phyloP scores from a whole-genome alignment of 805 yeast species.

The Henningerozyma blattae region DNA sequence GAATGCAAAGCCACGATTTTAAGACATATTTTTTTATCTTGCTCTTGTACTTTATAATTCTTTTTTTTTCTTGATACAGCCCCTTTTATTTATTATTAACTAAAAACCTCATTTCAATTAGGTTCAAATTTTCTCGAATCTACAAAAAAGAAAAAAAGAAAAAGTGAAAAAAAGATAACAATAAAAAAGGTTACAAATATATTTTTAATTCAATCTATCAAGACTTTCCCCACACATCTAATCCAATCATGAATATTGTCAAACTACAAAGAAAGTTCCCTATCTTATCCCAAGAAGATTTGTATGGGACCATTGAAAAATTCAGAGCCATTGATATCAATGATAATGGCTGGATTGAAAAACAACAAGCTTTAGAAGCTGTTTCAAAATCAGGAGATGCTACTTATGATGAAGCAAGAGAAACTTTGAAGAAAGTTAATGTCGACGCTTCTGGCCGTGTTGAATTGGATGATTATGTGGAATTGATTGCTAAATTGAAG shows the following conservation, averaged over 20 bases:
- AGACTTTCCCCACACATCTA: constrained; percentile 27
- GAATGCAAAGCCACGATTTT: no score
- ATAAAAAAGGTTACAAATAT: background rate
- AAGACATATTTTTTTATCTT: no score
- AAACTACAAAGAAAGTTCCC: constrained; percentile 76
- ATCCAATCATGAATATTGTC: constrained; percentile 42
- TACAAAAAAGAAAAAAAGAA: no score
- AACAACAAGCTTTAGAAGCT: constrained; percentile 77
- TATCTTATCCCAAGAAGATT: constrained; percentile 69
- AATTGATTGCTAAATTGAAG: constrained; percentile 68
- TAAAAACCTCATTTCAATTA: no score
- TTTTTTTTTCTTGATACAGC: background rate
- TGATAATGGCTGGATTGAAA: constrained; percentile 91
- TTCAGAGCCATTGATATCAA: constrained; percentile 79
- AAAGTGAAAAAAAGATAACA: no score
- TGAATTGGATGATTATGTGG: constrained; percentile 89
- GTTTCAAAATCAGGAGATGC: constrained; percentile 70
- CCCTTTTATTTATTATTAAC: no score
- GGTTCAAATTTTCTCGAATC: background rate
- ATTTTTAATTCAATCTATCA: constrained; percentile 17
- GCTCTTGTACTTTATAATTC: background rate
- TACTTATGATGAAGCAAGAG: constrained; percentile 85
- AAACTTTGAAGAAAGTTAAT: constrained; percentile 77
- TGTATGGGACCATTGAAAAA: constrained; percentile 74
- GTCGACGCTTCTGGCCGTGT: constrained; percentile 97